These are phyloP conservation scores for Hyaloperonospora arabidopsidis DNA, from an alignment of 352 stramenopile species.

Conservation along the genomic window DNA sequence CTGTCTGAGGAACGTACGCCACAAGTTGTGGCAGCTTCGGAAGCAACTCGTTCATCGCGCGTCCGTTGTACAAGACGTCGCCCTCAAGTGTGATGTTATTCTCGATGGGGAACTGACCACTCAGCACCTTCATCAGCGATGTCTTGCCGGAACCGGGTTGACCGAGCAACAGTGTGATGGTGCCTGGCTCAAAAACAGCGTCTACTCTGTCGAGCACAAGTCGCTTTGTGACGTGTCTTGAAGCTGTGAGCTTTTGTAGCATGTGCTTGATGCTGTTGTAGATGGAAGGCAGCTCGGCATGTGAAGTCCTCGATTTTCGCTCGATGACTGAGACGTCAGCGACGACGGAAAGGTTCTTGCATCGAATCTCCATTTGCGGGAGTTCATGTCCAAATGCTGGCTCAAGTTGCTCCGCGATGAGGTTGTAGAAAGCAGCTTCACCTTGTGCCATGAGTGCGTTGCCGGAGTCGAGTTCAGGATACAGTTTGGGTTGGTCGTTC, in stretches of 20 bases:
- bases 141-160: no score
- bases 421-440: not conserved
- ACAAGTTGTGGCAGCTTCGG: no score
- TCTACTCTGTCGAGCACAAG: constrained; percentile 10
- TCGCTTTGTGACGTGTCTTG: not conserved
- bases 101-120: no score
- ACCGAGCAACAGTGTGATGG: no score
- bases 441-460: not conserved
- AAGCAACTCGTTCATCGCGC: no score
- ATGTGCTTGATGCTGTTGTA: constrained; percentile 18
- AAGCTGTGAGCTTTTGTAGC: constrained; percentile 7
- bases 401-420: not conserved
- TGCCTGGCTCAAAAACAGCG: no score
- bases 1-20: no score
- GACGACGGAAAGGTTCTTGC: constrained; percentile 17
- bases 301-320: not conserved
- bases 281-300: constrained; percentile 20
- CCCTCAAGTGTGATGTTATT: no score
- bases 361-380: constrained; percentile 27
- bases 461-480: no score
- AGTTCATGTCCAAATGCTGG: not conserved
- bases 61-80: no score
- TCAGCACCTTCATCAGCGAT: no score
- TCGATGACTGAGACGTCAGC: constrained; percentile 3
- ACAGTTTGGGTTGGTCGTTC: no score